Evolutionary conservation across 163 green algal genomes (phyloP), one percentile per base, ranked within the genome.

Genomic region (Trebouxiophyceae sp.): DNA sequence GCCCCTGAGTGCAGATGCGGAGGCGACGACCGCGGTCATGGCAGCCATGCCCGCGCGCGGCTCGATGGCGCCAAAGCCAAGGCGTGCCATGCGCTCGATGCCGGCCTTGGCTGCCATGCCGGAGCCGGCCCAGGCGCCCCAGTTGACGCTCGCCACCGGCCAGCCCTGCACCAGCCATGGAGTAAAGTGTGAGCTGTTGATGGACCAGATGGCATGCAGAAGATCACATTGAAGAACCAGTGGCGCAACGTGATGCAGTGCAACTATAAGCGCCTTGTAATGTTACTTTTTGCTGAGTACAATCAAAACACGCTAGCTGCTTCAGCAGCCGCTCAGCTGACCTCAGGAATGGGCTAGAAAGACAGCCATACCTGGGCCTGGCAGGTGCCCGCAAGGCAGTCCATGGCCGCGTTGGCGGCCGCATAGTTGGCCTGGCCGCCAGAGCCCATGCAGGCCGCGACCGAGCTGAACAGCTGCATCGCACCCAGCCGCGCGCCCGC

Each of bases 61-160:
- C 33, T 62, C 54, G 28, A 96, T 60, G 23, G 91, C 74, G 29
- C 66, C 72, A 79, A 95, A 92, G 60, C 89, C 89, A 74, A 95
- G 82, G 32, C 84, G 81, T 67, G 84, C 79, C 69, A 96, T 79
- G n/a, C 85, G 28, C 54, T 75, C 23, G 46, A 70, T 60, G n/a
- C 61, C 56, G 54, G 77, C 72, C 24, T 57, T 29, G 2, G 46
- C 63, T 30, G 81, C 78, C 81, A 88, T 86, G 45, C 81, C 81
- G 19, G 46, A 67, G 34, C 79, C 83, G 2, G 58, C 69, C 81
- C 79, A 85, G 26, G 82, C 73, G 24, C 82, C 79, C 68, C 79
- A 89, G 68, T 87, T 77, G 32, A 86, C 66, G 39, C 60, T 77
- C 2, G 39, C n/a, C 19, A 24, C 55, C 0, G 8, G 24, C 30